Conservation (phyloP, 768 basidiomycete genomes). For the Phylloporus scabripes region DNA sequence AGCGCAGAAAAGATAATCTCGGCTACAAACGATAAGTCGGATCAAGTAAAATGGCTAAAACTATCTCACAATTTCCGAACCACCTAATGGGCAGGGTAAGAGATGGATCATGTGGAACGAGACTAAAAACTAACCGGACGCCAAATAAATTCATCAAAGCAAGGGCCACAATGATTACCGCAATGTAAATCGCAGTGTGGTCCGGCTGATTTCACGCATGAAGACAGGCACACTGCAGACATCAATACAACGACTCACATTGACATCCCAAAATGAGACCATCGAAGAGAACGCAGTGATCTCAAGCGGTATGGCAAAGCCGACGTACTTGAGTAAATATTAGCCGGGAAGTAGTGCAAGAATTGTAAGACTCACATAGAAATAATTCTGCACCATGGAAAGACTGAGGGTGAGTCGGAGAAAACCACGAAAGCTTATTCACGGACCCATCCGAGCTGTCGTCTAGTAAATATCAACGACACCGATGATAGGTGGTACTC, state of each 20-base stretch:
- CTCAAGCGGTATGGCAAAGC: background rate
- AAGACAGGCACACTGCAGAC: background rate
- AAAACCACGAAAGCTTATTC: background rate
- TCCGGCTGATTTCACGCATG: background rate
- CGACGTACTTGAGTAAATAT: background rate
- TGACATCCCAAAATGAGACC: background rate
- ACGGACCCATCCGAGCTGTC: background rate
- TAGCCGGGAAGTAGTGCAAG: background rate
- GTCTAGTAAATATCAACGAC: background rate
- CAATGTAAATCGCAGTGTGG: background rate
- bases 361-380: background rate
- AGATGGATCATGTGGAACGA: background rate
- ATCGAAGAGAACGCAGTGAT: background rate
- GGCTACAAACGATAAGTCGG: background rate
- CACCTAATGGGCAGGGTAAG: background rate
- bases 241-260: background rate
- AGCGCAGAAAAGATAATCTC: background rate
- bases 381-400: background rate
- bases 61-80: background rate
- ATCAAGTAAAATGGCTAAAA: background rate
- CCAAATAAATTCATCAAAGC: background rate
- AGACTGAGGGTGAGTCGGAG: background rate
- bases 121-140: background rate
- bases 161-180: background rate
- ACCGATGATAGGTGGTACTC: background rate